These are phyloP conservation scores for Globisporangium spiculum DNA, from an alignment of 352 stramenopile species.

Conservation along the genomic window DNA sequence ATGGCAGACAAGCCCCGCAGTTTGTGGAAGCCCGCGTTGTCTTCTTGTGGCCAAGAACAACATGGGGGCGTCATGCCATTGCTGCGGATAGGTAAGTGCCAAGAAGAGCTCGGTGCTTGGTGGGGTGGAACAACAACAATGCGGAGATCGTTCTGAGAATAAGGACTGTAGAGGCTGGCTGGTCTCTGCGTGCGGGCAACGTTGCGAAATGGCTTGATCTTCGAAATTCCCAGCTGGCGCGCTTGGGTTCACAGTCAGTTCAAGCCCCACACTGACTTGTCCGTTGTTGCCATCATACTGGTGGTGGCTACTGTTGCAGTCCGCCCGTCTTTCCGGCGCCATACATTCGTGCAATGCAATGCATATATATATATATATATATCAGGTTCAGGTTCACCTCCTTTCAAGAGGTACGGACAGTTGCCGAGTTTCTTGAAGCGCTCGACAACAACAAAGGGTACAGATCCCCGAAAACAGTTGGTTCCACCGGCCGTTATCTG, in stretches of 20 bases:
- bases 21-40: background rate
- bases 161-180: background rate
- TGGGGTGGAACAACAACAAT: background rate
- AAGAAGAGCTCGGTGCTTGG: background rate
- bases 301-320: background rate
- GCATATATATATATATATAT: background rate
- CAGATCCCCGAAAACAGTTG: background rate
- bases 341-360: background rate
- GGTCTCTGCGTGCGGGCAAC: background rate
- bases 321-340: background rate
- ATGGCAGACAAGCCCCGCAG: background rate
- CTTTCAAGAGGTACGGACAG: background rate
- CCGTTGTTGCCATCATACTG: background rate
- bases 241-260: background rate
- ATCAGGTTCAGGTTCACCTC: background rate
- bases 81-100: background rate
- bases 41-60: background rate
- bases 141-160: background rate
- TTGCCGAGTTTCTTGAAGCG: background rate
- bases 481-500: background rate
- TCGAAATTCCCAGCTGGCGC: slow-evolving; percentile 9
- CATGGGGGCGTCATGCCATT: background rate
- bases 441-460: background rate
- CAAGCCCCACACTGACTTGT: background rate
- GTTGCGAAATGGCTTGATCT: slow-evolving; percentile 15